Conservation (phyloP, 2,329 filamentous ascomycete genomes). For the Aspergillus brasiliensis region DNA sequence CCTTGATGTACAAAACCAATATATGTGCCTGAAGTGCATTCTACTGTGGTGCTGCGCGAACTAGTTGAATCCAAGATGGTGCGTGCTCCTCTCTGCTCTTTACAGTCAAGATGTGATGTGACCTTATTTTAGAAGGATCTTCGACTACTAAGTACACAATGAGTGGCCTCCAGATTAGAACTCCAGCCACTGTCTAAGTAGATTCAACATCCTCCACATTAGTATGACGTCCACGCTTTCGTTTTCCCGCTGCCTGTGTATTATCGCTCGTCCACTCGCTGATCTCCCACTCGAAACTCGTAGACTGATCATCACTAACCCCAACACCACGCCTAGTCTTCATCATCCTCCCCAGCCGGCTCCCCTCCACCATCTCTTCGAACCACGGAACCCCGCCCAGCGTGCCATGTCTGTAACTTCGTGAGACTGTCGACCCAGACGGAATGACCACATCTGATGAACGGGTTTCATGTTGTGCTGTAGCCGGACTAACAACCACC, state of each 20-base stretch:
- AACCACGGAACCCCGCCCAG: slow-evolving; percentile 77
- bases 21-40: too few species aligned
- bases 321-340: slow-evolving; percentile 61
- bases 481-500: slow-evolving; percentile 13
- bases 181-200: neutral
- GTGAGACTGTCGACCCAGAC: slow-evolving; percentile 29
- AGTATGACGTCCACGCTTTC: slow-evolving; percentile 32
- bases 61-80: too few species aligned
- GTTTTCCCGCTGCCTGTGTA: slow-evolving; percentile 29
- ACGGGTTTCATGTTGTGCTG: slow-evolving; percentile 7
- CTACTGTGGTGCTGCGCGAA: too few species aligned
- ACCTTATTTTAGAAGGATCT: neutral
- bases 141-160: neutral
- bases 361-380: slow-evolving; percentile 76
- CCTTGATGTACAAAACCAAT: too few species aligned
- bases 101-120: neutral
- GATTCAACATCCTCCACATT: slow-evolving; percentile 5
- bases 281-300: slow-evolving; percentile 80
- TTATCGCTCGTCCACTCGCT: slow-evolving; percentile 66
- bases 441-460: slow-evolving; percentile 26
- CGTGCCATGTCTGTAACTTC: slow-evolving; percentile 41
- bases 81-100: too few species aligned
- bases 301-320: slow-evolving; percentile 63
- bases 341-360: slow-evolving; percentile 68
- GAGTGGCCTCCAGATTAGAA: too few species aligned